phyloP scores from a whole-genome alignment of 2,329 filamentous ascomycete genomes.

The Ophiobolus disseminans region DNA sequence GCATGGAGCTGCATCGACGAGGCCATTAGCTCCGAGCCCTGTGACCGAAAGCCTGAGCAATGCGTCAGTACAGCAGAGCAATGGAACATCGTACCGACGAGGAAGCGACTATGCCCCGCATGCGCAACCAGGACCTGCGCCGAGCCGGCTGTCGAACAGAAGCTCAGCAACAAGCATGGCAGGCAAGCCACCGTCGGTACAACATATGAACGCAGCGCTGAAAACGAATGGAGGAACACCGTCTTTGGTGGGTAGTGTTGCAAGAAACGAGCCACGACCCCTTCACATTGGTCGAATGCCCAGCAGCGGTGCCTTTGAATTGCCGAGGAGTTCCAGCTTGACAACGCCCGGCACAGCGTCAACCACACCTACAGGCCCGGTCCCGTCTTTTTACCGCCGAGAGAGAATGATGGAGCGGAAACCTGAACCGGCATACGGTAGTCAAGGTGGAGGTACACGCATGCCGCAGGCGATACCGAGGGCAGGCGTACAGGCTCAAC shows the following conservation, averaged over 20 bases:
- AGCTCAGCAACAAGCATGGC: conserved; percentile 3
- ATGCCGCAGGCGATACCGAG: too few relatives aligned
- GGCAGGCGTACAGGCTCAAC: too few relatives aligned
- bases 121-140: not conserved
- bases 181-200: conserved; percentile 24
- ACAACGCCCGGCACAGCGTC: too few relatives aligned
- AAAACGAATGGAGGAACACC: conserved; percentile 17
- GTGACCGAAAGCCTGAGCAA: too few relatives aligned
- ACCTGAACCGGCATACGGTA: too few relatives aligned
- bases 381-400: too few relatives aligned
- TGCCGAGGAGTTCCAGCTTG: too few relatives aligned
- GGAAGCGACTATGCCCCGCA: not conserved
- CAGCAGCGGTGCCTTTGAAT: too few relatives aligned
- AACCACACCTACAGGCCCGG: too few relatives aligned
- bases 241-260: conserved; percentile 3
- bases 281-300: conserved; percentile 17
- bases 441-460: too few relatives aligned
- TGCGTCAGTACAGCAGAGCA: not conserved
- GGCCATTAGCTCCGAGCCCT: not conserved
- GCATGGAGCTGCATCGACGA: not conserved
- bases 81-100: too few relatives aligned
- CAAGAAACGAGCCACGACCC: conserved; percentile 8
- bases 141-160: not conserved
- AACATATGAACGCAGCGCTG: conserved; percentile 28
- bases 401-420: too few relatives aligned